Percentiles rank a stretch among this genome's conserved stretches.
These are phyloP conservation scores for Cladosporium sp. DNA, from an alignment of 2,329 filamentous ascomycete species.

Conservation along the genomic window DNA sequence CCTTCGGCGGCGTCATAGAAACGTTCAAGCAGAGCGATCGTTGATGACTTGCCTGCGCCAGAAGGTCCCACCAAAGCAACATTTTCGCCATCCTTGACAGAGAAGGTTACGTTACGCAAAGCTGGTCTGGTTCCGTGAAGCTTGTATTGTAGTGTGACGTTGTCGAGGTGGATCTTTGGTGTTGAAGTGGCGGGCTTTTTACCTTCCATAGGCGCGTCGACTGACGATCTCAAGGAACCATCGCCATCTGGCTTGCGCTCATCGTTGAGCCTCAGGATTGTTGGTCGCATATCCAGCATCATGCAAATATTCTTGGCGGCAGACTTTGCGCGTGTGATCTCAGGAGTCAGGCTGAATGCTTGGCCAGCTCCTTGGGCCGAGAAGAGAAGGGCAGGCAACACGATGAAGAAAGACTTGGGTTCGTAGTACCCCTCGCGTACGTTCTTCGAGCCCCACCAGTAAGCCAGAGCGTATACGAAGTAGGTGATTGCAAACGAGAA, in stretches of 20 bases:
- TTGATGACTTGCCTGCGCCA: constrained; percentile 45
- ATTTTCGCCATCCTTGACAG: constrained; percentile 48
- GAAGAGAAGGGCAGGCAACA: constrained; percentile 43
- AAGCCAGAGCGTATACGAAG: constrained; percentile 46
- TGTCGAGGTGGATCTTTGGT: constrained; percentile 29
- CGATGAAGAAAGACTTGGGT: constrained; percentile 42
- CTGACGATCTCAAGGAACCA: not conserved
- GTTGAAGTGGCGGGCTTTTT: constrained; percentile 2
- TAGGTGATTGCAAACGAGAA: constrained; percentile 44
- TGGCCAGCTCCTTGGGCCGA: constrained; percentile 45
- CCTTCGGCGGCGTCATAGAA: constrained; percentile 42
- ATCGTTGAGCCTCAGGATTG: constrained; percentile 30
- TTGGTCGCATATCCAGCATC: constrained; percentile 37
- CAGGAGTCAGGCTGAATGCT: constrained; percentile 44
- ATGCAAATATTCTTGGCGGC: constrained; percentile 43
- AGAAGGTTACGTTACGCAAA: constrained; percentile 47
- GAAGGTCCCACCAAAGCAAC: constrained; percentile 46
- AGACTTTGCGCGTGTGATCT: constrained; percentile 41
- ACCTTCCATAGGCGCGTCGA: not conserved
- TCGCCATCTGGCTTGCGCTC: constrained; percentile 1
- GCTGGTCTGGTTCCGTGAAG: constrained; percentile 35
- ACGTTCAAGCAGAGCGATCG: constrained; percentile 43
- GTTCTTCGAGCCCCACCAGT: constrained; percentile 45
- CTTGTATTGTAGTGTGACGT: constrained; percentile 38
- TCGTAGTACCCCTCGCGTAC: constrained; percentile 41